Evolutionary conservation across 2,329 filamentous ascomycete species (phyloP).

Genomic region (Trichoderma harzianum): DNA sequence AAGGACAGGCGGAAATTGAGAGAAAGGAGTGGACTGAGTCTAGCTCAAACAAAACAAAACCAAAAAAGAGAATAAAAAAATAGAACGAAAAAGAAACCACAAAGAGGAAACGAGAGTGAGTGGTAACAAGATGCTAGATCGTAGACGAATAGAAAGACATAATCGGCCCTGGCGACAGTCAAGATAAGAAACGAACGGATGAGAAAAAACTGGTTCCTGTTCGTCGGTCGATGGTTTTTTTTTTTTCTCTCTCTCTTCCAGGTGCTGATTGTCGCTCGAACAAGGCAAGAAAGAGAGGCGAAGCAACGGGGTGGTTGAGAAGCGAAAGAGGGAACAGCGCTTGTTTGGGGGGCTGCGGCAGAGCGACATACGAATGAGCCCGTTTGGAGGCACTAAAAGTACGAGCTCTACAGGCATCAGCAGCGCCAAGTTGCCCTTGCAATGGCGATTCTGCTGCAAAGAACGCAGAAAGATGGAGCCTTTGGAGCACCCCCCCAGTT

Average conservation of each 20-base stretch:
- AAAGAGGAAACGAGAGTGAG: slow-evolving; percentile 21
- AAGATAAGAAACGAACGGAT: slow-evolving; percentile 14
- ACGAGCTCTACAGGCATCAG: slow-evolving; percentile 2
- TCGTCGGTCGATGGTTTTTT: not conserved
- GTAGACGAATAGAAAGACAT: slow-evolving; percentile 34
- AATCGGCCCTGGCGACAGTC: slow-evolving; percentile 28
- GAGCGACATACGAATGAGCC: not conserved
- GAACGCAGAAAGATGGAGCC: slow-evolving; percentile 12
- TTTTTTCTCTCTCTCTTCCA: not conserved
- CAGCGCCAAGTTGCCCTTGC: slow-evolving; percentile 11
- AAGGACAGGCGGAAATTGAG: slow-evolving; percentile 20
- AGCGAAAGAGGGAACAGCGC: slow-evolving; percentile 15
- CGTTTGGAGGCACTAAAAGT: not conserved
- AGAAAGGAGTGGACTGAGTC: slow-evolving; percentile 47
- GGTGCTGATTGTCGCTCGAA: slow-evolving; percentile 4
- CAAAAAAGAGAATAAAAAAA: slow-evolving; percentile 27
- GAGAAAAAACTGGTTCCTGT: slow-evolving; percentile 2
- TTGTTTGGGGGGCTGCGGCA: slow-evolving; percentile 3
- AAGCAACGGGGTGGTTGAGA: slow-evolving; percentile 15
- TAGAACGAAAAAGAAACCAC: slow-evolving; percentile 23
- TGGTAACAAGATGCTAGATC: slow-evolving; percentile 24
- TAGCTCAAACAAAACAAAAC: slow-evolving; percentile 38
- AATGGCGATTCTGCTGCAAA: not conserved
- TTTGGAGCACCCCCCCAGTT: not conserved
- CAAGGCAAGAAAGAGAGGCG: not conserved